Conservation (phyloP, 164 flowering plant genomes). For the Aristolochia fimbriata region DNA sequence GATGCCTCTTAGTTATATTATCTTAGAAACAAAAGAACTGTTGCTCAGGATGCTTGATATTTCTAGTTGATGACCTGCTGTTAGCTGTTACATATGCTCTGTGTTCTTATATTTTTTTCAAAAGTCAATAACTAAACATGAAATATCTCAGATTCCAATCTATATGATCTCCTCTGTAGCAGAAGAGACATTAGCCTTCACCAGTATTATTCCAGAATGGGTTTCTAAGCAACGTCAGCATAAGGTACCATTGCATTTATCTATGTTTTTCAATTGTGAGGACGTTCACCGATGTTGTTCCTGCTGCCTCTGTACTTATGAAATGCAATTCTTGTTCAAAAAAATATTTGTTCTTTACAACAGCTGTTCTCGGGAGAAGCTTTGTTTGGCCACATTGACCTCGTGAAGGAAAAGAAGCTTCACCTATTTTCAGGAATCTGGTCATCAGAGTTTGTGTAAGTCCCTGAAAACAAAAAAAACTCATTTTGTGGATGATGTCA, state of each 20-base stretch:
- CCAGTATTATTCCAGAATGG: constrained; percentile 87
- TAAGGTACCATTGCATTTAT: constrained; percentile 27
- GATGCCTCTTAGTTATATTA: not conserved
- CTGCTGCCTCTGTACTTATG: not conserved
- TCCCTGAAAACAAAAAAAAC: not conserved
- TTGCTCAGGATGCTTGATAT: not conserved
- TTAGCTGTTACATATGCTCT: not conserved
- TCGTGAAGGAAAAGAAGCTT: constrained; percentile 51
- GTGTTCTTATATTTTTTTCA: not conserved
- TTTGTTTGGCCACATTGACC: constrained; percentile 59
- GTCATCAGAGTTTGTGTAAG: constrained; percentile 64
- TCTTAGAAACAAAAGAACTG: not conserved
- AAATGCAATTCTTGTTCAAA: not conserved
- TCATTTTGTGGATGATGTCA: no score
- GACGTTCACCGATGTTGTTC: not conserved
- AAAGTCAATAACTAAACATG: not conserved
- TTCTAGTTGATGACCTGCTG: not conserved
- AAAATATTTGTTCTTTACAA: constrained; percentile 11
- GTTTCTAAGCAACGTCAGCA: constrained; percentile 64
- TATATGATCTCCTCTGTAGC: constrained; percentile 68
- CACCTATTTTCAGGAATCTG: constrained; percentile 53
- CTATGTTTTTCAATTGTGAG: not conserved
- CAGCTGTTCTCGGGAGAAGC: constrained; percentile 74
- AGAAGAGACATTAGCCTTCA: constrained; percentile 58
- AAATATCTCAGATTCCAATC: constrained; percentile 58